phyloP scores from a whole-genome alignment of 495 filamentous ascomycete genomes.

The Parathielavia appendiculata region DNA sequence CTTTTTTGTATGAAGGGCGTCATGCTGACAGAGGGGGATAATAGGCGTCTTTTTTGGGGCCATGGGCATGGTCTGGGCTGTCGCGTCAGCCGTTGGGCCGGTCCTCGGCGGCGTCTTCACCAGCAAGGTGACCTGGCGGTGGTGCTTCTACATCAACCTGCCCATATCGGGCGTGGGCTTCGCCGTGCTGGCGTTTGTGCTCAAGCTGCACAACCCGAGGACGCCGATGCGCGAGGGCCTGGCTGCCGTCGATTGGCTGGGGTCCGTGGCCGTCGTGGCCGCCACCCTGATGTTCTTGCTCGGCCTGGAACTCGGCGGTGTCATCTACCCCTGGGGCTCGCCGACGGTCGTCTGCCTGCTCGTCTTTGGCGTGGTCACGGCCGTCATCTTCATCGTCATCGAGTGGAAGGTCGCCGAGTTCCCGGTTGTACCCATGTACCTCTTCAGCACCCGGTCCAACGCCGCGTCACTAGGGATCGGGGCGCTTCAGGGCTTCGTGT shows the following conservation, averaged over 20 bases:
- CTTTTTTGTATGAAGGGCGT: neutral
- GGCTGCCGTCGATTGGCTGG: conserved; percentile 71
- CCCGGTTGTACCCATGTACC: conserved; percentile 68
- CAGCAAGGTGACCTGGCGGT: conserved; percentile 51
- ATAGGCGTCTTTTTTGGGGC: conserved; percentile 52
- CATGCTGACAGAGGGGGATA: neutral
- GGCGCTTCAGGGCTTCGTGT: conserved; percentile 66
- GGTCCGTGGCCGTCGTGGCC: conserved; percentile 63
- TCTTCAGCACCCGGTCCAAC: conserved; percentile 60
- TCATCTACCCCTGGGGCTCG: conserved; percentile 69
- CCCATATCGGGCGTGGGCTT: conserved; percentile 70
- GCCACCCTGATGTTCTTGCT: conserved; percentile 78
- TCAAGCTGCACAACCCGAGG: conserved; percentile 70
- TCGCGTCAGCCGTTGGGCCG: conserved; percentile 53
- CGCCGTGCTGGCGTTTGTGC: conserved; percentile 60
- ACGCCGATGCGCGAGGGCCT: conserved; percentile 67
- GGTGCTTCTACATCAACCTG: conserved; percentile 76
- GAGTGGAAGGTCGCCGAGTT: conserved; percentile 70
- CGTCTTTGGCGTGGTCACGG: conserved; percentile 64
- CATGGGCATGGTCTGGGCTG: conserved; percentile 49
- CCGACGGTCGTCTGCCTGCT: conserved; percentile 72
- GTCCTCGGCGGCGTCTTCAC: conserved; percentile 62
- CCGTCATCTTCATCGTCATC: conserved; percentile 57
- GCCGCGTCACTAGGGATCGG: conserved; percentile 52
- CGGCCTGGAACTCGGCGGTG: conserved; percentile 72